Conservation (phyloP, 768 basidiomycete species). For the Scleroderma citrinum region DNA sequence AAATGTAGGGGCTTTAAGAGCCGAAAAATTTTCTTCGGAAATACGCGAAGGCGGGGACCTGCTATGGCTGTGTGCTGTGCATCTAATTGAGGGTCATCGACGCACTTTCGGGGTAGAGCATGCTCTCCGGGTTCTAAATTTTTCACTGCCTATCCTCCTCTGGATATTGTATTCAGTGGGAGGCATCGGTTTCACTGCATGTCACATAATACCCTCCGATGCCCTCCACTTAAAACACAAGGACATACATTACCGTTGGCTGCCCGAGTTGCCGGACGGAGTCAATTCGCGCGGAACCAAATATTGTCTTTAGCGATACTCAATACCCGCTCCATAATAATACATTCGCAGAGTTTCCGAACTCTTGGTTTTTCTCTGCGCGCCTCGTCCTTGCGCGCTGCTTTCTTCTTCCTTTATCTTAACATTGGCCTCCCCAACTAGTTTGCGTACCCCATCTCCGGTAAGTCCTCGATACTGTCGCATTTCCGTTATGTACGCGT, state of each 20-base stretch:
- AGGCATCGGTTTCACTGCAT: too few relatives aligned
- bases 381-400: conserved; percentile 18
- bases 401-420: conserved; percentile 19
- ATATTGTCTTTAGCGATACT: conserved; percentile 25
- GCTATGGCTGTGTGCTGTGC: conserved; percentile 29
- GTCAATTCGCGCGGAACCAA: conserved; percentile 31
- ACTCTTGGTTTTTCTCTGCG: conserved; percentile 27
- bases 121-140: conserved; percentile 14
- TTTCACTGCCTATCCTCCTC: conserved; percentile 21
- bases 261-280: conserved; percentile 17
- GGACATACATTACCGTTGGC: conserved; percentile 23
- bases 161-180: conserved; percentile 11
- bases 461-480: conserved; percentile 18
- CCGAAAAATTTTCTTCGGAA: conserved; percentile 31
- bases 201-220: background rate
- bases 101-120: conserved; percentile 27
- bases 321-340: conserved; percentile 30
- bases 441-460: conserved; percentile 25
- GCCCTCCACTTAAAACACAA: conserved; percentile 11
- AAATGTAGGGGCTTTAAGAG: conserved; percentile 10
- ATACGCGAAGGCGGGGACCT: conserved; percentile 36
- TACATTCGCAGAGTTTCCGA: conserved; percentile 24
- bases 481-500: conserved; percentile 23
- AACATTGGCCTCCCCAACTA: conserved; percentile 18
- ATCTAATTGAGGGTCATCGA: conserved; percentile 24